Evolutionary conservation across 2,329 filamentous ascomycete genomes (phyloP).

Genomic region (Dendrostoma leiphaemia): DNA sequence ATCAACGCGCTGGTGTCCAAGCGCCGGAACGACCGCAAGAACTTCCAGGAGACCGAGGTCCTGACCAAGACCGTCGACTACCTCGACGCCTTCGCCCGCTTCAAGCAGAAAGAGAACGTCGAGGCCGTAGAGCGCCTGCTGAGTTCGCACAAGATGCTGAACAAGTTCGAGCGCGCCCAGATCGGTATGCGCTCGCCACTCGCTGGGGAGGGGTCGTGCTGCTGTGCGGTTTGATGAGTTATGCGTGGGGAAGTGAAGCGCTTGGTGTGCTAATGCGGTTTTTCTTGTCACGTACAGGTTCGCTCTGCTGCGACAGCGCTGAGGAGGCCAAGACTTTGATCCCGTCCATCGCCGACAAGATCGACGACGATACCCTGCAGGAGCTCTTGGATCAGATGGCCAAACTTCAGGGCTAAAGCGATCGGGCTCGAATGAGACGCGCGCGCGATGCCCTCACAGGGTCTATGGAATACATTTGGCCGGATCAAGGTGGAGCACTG

Average conservation of each 20-base stretch:
- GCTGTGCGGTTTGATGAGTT: background rate
- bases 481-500: background rate
- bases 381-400: constrained; percentile 87
- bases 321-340: constrained; percentile 98
- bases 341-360: constrained; percentile 84
- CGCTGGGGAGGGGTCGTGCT: background rate
- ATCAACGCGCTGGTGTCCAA: constrained; percentile 86
- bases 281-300: constrained; percentile 54
- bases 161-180: constrained; percentile 91
- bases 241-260: background rate
- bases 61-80: constrained; percentile 88
- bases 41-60: constrained; percentile 81
- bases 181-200: constrained; percentile 58
- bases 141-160: constrained; percentile 74
- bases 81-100: constrained; percentile 89
- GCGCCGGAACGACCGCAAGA: constrained; percentile 75
- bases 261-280: constrained; percentile 6
- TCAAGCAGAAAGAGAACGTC: constrained; percentile 92
- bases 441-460: background rate
- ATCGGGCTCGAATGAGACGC: background rate
- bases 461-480: background rate
- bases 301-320: constrained; percentile 84
- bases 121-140: constrained; percentile 90
- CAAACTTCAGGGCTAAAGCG: constrained; percentile 57
- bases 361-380: constrained; percentile 83